Evolutionary conservation across 2,329 filamentous ascomycete genomes (phyloP).

Genomic region (Scedosporium boydii): DNA sequence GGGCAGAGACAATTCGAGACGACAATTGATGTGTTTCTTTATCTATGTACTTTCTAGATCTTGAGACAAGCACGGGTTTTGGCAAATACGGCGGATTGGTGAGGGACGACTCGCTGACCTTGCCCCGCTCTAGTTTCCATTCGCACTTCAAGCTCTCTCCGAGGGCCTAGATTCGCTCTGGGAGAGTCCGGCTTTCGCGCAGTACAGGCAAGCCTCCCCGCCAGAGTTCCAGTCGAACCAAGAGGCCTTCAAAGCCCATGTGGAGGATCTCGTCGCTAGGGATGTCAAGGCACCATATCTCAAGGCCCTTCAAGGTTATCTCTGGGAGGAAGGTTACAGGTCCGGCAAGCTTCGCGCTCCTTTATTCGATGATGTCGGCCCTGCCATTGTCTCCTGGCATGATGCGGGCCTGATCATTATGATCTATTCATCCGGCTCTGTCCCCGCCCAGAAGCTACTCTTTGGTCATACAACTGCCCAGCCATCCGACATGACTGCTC

Average conservation of each 20-base stretch:
- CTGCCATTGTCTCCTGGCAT: conserved; percentile 51
- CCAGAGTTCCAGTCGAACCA: conserved; percentile 49
- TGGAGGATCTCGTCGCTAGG: conserved; percentile 57
- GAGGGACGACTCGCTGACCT: not conserved
- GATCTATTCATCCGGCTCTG: conserved; percentile 76
- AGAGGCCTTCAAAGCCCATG: conserved; percentile 53
- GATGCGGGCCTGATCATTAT: conserved; percentile 47
- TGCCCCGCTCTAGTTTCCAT: conserved; percentile 56
- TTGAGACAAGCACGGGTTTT: not conserved
- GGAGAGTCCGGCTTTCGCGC: conserved; percentile 53
- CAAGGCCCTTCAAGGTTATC: conserved; percentile 69
- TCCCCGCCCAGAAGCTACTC: conserved; percentile 70
- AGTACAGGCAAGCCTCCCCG: conserved; percentile 65
- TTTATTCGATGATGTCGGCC: conserved; percentile 65
- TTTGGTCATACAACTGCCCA: conserved; percentile 57
- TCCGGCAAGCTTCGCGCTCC: conserved; percentile 61
- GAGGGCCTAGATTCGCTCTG: conserved; percentile 55
- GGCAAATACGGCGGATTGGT: not conserved
- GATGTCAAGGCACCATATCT: conserved; percentile 71
- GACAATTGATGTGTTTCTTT: too few species aligned
- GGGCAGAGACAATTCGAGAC: too few species aligned
- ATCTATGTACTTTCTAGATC: not conserved
- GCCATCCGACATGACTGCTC: conserved; percentile 46
- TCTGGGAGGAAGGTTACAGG: conserved; percentile 68
- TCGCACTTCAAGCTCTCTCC: conserved; percentile 59